Evolutionary conservation across 2,329 filamentous ascomycete species (phyloP), one percentile per base, ranked within the genome.

Genomic region (Calonectria ilicicola): DNA sequence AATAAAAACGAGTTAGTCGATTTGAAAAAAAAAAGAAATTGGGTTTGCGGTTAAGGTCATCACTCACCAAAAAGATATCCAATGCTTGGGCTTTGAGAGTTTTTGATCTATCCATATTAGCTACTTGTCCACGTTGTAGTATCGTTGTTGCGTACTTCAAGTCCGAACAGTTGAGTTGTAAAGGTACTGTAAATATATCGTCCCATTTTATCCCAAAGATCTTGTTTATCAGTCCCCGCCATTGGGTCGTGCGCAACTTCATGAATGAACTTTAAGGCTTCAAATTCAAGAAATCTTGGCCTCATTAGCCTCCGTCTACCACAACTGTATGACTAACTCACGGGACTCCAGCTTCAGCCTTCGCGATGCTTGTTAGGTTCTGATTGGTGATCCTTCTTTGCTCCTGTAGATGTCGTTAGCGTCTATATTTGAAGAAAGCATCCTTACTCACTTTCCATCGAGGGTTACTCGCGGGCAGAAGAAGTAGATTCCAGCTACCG

Each of bases 141-240:
- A 29, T 29, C 3, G 2, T 21, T 8, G 27, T 27, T 60, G 19
- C 42, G 21, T 23, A 70, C 62, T 10, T 70, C 62, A 8, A 70
- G 47, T n/a, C 67, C 67, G 27, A 68, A 62, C 6, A 62, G 23
- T n/a, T 66, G 62, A 8, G 68, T 60, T 14, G 62, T n/a, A 15
- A 70, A 70, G 7, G 49, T 66, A 29, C 62, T 66, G 42, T 70
- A 70, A 35, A 49, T 70, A 26, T 70, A 70, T n/a, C 68, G 62
- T 1, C 62, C 62, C 27, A 70, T 65, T 15, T 38, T 27, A 19
- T 60, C 17, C 49, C 51, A 66, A 12, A 70, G 21, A 5, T 62
- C 14, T 17, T 49, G 51, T 29, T 40, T 49, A 15, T 47, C 38
- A 6, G 51, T 60, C 17, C 62, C 62, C 7, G 35, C 47, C 7